Conservation (phyloP, 2,329 filamentous ascomycete species). For the Fusarium anguioides region DNA sequence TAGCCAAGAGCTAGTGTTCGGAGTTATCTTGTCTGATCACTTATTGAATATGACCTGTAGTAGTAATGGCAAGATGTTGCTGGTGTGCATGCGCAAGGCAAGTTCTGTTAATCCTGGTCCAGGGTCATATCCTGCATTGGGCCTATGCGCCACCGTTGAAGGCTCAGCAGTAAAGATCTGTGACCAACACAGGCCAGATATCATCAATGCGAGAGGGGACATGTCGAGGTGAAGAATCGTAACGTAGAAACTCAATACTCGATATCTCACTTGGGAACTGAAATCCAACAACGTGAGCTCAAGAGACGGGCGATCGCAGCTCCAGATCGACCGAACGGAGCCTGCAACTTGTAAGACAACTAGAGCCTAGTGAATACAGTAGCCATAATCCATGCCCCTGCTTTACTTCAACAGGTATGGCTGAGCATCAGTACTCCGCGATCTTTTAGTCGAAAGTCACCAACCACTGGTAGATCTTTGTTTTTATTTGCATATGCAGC, state of each 20-base stretch:
- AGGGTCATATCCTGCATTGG: conserved; percentile 6
- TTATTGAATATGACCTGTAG: neutral
- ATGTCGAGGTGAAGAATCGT: neutral
- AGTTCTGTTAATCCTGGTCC: neutral
- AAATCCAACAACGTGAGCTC: neutral
- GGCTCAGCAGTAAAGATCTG: neutral
- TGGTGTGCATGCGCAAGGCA: conserved; percentile 6
- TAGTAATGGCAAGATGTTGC: neutral
- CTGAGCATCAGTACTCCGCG: neutral
- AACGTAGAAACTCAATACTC: neutral
- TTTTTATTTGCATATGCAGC: conserved; percentile 19
- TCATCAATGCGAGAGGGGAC: neutral
- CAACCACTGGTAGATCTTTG: conserved; percentile 3
- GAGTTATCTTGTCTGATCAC: neutral
- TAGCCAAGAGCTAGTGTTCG: neutral
- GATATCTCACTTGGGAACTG: neutral
- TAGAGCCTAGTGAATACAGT: too few relatives aligned
- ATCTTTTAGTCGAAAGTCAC: neutral
- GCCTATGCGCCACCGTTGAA: conserved; percentile 6
- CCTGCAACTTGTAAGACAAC: neutral
- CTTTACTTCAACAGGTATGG: conserved; percentile 3
- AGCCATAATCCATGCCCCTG: neutral
- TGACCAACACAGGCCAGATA: neutral
- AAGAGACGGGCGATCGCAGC: conserved; percentile 29
- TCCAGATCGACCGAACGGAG: conserved; percentile 7